Evolutionary conservation across 228 moss, liverwort and hornwort species (phyloP).

Genomic region (Sphagnum fallax): DNA sequence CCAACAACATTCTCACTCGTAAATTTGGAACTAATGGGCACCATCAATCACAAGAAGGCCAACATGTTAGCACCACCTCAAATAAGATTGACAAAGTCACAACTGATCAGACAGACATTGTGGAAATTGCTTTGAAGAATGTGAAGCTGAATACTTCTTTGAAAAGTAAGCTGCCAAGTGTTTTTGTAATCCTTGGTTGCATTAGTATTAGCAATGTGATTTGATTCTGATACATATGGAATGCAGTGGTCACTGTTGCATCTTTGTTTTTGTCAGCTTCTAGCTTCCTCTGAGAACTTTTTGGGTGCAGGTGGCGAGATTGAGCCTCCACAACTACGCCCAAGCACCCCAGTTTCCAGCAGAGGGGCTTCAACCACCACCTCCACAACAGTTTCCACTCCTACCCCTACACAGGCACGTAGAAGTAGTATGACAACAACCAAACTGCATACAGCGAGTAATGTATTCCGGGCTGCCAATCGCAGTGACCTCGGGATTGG

Average conservation of each 20-base stretch:
- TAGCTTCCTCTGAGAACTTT: too few relatives aligned
- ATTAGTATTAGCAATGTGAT: too few relatives aligned
- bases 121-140: slow-evolving; percentile 82
- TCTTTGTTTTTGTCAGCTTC: too few relatives aligned
- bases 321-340: slow-evolving; percentile 39
- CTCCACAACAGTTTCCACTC: slow-evolving; percentile 31
- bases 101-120: slow-evolving; percentile 49
- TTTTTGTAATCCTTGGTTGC: background rate
- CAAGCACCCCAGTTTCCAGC: slow-evolving; percentile 35
- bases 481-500: background rate
- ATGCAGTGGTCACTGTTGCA: too few relatives aligned
- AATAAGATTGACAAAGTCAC: slow-evolving; percentile 43
- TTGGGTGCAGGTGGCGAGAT: slow-evolving; percentile 58
- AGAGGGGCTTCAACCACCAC: slow-evolving; percentile 47
- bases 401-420: slow-evolving; percentile 34
- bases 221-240: too few relatives aligned
- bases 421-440: slow-evolving; percentile 66
- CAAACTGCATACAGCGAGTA: slow-evolving; percentile 53
- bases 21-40: slow-evolving; percentile 56
- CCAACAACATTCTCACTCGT: slow-evolving; percentile 23
- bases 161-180: slow-evolving; percentile 47
- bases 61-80: slow-evolving; percentile 31
- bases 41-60: slow-evolving; percentile 26
- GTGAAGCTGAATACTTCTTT: slow-evolving; percentile 57
- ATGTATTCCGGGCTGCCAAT: slow-evolving; percentile 48